Evolutionary conservation across 768 basidiomycete species (phyloP).

Genomic region (Rhizopogon vesiculosus): DNA sequence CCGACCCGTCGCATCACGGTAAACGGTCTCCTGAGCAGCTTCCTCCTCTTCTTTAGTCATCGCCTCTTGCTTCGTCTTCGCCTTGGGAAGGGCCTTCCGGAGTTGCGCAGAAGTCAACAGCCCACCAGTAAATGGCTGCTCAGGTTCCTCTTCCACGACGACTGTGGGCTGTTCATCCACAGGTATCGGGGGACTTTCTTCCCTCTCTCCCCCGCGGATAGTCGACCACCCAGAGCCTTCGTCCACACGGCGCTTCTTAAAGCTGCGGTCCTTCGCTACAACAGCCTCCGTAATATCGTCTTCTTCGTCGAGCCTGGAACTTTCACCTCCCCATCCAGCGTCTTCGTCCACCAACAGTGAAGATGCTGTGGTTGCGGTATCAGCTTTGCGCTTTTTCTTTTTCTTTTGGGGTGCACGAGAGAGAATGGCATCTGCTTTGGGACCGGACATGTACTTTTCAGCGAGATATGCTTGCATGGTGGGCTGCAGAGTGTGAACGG

Average conservation of each 20-base stretch:
- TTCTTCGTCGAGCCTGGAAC: conserved; percentile 46
- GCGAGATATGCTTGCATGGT: conserved; percentile 80
- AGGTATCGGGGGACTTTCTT: conserved; percentile 47
- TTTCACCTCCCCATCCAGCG: conserved; percentile 54
- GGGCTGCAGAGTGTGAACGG: not conserved
- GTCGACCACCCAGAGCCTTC: conserved; percentile 66
- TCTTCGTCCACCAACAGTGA: conserved; percentile 64
- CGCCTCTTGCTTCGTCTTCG: conserved; percentile 29
- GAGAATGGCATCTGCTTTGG: conserved; percentile 94
- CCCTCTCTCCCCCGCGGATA: conserved; percentile 46
- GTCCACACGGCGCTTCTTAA: conserved; percentile 67
- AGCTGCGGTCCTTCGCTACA: conserved; percentile 68
- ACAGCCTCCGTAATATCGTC: conserved; percentile 58
- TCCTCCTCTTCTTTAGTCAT: conserved; percentile 45
- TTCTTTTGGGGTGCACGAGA: conserved; percentile 56
- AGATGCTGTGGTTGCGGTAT: conserved; percentile 17
- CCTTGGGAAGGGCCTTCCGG: conserved; percentile 52
- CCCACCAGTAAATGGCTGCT: conserved; percentile 60
- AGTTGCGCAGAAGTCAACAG: conserved; percentile 74
- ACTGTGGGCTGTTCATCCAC: conserved; percentile 68
- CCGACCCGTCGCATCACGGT: conserved; percentile 85
- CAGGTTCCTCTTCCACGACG: conserved; percentile 42
- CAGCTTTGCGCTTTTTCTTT: conserved; percentile 66
- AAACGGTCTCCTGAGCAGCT: conserved; percentile 83
- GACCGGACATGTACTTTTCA: conserved; percentile 92